Conservation (phyloP, 2,329 filamentous ascomycete genomes). For the Albophoma yamanashiensis region DNA sequence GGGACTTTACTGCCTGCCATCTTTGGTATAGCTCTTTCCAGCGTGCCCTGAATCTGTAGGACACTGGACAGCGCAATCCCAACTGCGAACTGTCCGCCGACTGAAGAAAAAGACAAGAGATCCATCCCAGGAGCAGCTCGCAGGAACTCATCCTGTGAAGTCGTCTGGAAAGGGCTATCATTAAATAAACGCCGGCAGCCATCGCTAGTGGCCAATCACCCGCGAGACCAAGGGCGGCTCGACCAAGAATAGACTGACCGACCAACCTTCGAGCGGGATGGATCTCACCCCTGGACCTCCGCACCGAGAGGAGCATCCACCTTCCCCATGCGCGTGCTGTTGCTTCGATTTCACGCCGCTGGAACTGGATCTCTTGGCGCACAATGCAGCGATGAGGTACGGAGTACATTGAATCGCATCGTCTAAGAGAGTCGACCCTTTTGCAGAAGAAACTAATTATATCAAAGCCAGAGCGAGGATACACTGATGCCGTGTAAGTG, state of each 20-base stretch:
- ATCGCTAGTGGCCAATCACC: constrained; percentile 3
- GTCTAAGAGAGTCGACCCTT: no score
- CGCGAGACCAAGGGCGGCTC: not conserved
- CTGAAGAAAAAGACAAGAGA: no score
- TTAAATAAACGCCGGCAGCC: constrained; percentile 5
- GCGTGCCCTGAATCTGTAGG: no score
- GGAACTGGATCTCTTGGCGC: not conserved
- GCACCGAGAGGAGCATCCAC: not conserved
- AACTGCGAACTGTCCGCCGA: no score
- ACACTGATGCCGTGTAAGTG: not conserved
- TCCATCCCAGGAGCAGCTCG: no score
- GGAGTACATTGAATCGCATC: no score
- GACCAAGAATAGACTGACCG: not conserved
- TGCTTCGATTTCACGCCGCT: not conserved
- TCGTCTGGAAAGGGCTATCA: not conserved
- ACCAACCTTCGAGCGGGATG: not conserved
- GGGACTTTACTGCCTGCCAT: no score
- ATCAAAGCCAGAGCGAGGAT: not conserved
- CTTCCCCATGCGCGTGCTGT: not conserved
- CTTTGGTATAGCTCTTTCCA: no score
- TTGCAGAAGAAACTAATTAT: not conserved
- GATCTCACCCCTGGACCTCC: not conserved
- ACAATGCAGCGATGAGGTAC: not conserved
- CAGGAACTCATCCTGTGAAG: no score
- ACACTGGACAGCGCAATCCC: no score